Percentiles rank a stretch among this genome's conserved stretches.
Conservation (phyloP, 345 rosid genomes). For the Citrus reticulata region DNA sequence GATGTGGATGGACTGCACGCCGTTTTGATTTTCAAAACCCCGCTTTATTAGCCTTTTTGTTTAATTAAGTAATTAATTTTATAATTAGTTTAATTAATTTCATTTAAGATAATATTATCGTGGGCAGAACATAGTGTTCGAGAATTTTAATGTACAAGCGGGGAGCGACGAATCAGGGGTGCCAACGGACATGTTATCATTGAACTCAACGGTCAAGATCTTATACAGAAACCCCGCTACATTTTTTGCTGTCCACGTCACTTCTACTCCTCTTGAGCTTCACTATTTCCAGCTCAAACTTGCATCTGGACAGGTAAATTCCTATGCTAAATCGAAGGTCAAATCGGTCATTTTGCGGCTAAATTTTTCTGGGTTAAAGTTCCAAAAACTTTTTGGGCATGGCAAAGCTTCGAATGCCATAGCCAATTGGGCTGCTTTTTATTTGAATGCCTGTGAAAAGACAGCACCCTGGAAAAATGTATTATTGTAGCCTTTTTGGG, state of each 20-base stretch:
- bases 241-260: constrained; percentile 92
- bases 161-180: constrained; percentile 85
- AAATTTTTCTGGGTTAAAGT: not conserved
- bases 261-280: constrained; percentile 66
- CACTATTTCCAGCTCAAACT: constrained; percentile 70
- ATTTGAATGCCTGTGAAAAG: constrained; percentile 17
- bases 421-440: constrained; percentile 6
- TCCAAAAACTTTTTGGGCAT: not conserved
- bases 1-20: not conserved
- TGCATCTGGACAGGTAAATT: constrained; percentile 75
- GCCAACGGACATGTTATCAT: constrained; percentile 86
- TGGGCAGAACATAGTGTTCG: constrained; percentile 74
- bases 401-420: constrained; percentile 6
- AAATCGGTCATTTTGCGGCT: constrained; percentile 2
- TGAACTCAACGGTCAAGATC: constrained; percentile 90
- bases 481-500: not conserved
- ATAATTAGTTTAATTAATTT: not conserved
- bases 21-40: constrained; percentile 8
- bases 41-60: constrained; percentile 8
- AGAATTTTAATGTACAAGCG: constrained; percentile 75
- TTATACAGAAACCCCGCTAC: constrained; percentile 75
- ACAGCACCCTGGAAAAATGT: constrained; percentile 14
- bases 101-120: not conserved
- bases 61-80: not conserved
- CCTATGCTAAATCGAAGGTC: not conserved